These are phyloP conservation scores for Psilocybe sp. DNA, from an alignment of 768 basidiomycete species.

Conservation along the genomic window DNA sequence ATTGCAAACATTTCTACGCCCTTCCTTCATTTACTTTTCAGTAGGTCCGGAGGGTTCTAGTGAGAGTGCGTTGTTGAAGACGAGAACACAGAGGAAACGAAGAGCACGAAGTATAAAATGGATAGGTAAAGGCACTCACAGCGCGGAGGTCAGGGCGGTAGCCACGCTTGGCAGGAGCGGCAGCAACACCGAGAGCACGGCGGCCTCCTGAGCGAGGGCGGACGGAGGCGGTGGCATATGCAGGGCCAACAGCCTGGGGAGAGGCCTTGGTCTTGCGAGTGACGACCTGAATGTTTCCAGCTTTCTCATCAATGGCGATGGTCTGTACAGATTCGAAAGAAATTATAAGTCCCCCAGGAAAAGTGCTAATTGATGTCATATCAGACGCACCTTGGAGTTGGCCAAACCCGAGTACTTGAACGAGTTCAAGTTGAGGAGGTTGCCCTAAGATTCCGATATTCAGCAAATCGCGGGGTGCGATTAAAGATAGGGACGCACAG, in stretches of 20 bases:
- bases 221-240: slow-evolving; percentile 48
- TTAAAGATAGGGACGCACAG: slow-evolving; percentile 43
- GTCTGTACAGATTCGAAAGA: slow-evolving; percentile 39
- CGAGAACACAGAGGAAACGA: slow-evolving; percentile 13
- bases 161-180: slow-evolving; percentile 56
- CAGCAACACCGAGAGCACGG: slow-evolving; percentile 64
- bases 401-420: slow-evolving; percentile 88
- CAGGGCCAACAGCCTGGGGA: slow-evolving; percentile 45
- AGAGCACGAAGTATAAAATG: slow-evolving; percentile 6
- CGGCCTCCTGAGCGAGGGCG: slow-evolving; percentile 71
- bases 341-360: neutral
- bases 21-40: slow-evolving; percentile 70
- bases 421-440: slow-evolving; percentile 87
- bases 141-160: slow-evolving; percentile 78
- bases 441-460: slow-evolving; percentile 51
- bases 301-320: slow-evolving; percentile 58
- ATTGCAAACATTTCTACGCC: slow-evolving; percentile 95
- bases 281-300: slow-evolving; percentile 55
- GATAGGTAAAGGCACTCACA: slow-evolving; percentile 42
- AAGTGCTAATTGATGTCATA: neutral
- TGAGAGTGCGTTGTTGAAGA: slow-evolving; percentile 61
- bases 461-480: slow-evolving; percentile 7
- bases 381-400: slow-evolving; percentile 65
- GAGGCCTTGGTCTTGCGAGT: slow-evolving; percentile 65
- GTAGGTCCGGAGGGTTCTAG: slow-evolving; percentile 88